Evolutionary conservation across 768 basidiomycete genomes (phyloP), one percentile per base, ranked within the genome.

Genomic region (Pholiota molesta): DNA sequence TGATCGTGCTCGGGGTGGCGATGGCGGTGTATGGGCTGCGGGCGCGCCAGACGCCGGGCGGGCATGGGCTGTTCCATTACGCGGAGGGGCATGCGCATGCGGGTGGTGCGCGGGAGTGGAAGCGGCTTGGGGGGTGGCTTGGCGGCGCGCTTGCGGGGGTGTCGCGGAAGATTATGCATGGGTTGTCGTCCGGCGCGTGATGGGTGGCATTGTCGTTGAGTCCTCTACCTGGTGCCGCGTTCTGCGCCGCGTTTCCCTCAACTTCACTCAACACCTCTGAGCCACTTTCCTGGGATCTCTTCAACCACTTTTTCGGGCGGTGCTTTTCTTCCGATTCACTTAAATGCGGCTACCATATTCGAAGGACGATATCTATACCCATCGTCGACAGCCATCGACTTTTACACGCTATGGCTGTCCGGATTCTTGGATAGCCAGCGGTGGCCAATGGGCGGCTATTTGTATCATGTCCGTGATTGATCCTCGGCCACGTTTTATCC

Each of bases 1-100:
- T 91, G 31, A 70, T 92, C 28, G 84, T 89, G 13, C 76, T 92
- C 5, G 89, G 89, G 13, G 83, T 91, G 21, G 90, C 89, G 9
- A 77, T 93, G 70, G 89, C 88, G 2, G 76, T 86, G 23, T 86
- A 85, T 71, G 78, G 81, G 31, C 73, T 81, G 42, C 73, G 72
- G 59, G 66, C 68, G 49, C 70, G 74, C 5, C 73, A 70, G 1
- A 66, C 62, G 21, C 60, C 31, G 9, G 63, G 65, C 44, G 57
- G 66, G 5, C 62, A 59, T 56, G 65, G 68, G 7, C 54, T 68
- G 31, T 69, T 69, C 62, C 60, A 65, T 45, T 58, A 62, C 21
- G 54, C 63, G n/a, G 67, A 72, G 9, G 74, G 68, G 2, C 70
- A 67, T 37, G 68, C 56, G 14, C 63, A 66, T 44, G 64, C 63